These are phyloP conservation scores for Anethum foeniculum DNA, from an alignment of 140 eudicot species.

Conservation along the genomic window DNA sequence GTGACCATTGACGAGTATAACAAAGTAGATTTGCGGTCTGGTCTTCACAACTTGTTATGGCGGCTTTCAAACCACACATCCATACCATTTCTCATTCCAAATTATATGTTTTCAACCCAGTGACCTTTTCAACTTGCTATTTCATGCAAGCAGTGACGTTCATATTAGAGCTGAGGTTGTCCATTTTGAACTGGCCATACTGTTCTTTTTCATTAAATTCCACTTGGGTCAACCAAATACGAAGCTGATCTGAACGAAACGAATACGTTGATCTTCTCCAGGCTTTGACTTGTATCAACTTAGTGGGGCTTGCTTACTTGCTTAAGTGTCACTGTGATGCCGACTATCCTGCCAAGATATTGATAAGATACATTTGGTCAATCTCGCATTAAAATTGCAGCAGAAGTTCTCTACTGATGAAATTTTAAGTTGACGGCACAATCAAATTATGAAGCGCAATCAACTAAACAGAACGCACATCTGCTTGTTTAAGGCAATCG, in stretches of 20 bases:
- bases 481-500: background rate
- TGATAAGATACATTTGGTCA: background rate
- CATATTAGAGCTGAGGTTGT: background rate
- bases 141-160: slow-evolving; percentile 3
- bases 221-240: background rate
- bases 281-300: background rate
- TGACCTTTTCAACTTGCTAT: background rate
- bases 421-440: background rate
- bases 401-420: background rate
- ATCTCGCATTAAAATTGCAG: background rate
- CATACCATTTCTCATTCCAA: slow-evolving; percentile 1
- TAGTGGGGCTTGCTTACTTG: background rate
- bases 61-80: background rate
- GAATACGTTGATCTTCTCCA: background rate
- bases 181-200: background rate
- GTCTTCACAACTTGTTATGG: background rate
- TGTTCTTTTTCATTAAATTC: background rate
- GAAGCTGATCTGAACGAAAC: background rate
- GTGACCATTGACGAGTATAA: background rate
- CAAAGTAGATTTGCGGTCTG: background rate
- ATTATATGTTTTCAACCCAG: background rate
- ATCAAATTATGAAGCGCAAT: background rate
- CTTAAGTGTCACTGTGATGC: background rate
- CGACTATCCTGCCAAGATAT: background rate
- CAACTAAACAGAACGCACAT: background rate